These are phyloP conservation scores for Penicillium sp. DNA, from an alignment of 2,329 filamentous ascomycete genomes.

Conservation along the genomic window DNA sequence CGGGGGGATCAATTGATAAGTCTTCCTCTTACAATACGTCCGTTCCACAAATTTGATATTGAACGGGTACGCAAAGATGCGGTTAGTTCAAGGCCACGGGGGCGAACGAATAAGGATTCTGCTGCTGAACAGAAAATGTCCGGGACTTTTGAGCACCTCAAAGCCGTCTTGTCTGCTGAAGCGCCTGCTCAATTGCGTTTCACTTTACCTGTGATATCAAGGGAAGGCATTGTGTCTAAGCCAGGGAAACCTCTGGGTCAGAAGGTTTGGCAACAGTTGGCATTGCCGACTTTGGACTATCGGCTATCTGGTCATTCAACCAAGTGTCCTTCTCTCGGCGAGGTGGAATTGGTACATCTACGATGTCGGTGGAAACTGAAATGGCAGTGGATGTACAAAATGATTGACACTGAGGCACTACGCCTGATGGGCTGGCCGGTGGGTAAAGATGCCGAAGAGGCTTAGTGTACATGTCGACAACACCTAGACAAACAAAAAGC, in stretches of 20 bases:
- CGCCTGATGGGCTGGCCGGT: conserved; percentile 33
- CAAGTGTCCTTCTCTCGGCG: neutral
- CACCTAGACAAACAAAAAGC: conserved; percentile 13
- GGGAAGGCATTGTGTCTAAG: conserved; percentile 7
- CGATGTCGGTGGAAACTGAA: conserved; percentile 26
- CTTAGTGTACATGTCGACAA: conserved; percentile 30
- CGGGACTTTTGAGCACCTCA: conserved; percentile 7
- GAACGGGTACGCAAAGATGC: conserved; percentile 19
- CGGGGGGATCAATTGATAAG: neutral
- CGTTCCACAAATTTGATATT: conserved; percentile 37
- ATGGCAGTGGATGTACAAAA: conserved; percentile 46
- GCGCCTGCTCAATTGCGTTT: conserved; percentile 41
- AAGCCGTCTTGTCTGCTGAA: conserved; percentile 25
- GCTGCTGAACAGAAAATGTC: neutral
- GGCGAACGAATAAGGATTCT: neutral
- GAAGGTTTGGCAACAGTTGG: conserved; percentile 18
- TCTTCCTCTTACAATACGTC: conserved; percentile 41
- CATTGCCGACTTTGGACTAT: conserved; percentile 31
- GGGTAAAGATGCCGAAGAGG: conserved; percentile 20
- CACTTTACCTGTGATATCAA: conserved; percentile 43
- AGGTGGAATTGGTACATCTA: conserved; percentile 9
- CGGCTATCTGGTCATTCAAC: conserved; percentile 15
- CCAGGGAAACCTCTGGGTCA: neutral
- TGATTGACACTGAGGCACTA: conserved; percentile 36
- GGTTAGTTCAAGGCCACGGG: neutral